Percentiles rank a stretch among this genome's conserved stretches.
Evolutionary conservation across 179 eudicot genomes (phyloP).

Genomic region (Beta macrorhiza): DNA sequence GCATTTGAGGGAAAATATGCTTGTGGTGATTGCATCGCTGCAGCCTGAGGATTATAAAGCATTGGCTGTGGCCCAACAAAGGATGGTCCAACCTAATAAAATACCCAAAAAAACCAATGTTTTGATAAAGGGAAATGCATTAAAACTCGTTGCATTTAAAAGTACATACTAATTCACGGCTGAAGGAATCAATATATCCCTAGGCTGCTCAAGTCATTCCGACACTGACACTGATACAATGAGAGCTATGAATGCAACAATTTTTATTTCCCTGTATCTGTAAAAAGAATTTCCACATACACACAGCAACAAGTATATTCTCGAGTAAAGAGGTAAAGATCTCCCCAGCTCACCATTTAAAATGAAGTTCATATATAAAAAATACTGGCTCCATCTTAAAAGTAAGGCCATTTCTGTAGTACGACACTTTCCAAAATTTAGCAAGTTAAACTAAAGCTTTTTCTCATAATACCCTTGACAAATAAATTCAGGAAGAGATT

Average conservation of each 20-base stretch:
- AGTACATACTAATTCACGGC: neutral
- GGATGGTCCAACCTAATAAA: conserved; percentile 69
- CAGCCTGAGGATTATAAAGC: conserved; percentile 66
- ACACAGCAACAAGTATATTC: neutral
- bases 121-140: neutral
- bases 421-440: too few species aligned
- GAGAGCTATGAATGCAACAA: neutral
- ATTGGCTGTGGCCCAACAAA: conserved; percentile 72
- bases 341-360: neutral
- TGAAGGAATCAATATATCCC: neutral
- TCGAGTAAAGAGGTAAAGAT: neutral
- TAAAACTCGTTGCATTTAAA: neutral
- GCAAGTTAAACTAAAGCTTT: too few species aligned
- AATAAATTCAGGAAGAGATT: too few species aligned
- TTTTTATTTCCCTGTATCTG: too few species aligned
- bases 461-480: too few species aligned
- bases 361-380: neutral
- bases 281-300: too few species aligned
- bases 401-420: too few species aligned
- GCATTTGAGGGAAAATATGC: conserved; percentile 76
- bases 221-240: neutral
- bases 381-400: too few species aligned
- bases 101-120: neutral
- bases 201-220: neutral
- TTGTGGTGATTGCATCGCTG: conserved; percentile 69